Base-by-base conservation (phyloP, 805 yeast genomes). In the Lachancea mirantina region DNA sequence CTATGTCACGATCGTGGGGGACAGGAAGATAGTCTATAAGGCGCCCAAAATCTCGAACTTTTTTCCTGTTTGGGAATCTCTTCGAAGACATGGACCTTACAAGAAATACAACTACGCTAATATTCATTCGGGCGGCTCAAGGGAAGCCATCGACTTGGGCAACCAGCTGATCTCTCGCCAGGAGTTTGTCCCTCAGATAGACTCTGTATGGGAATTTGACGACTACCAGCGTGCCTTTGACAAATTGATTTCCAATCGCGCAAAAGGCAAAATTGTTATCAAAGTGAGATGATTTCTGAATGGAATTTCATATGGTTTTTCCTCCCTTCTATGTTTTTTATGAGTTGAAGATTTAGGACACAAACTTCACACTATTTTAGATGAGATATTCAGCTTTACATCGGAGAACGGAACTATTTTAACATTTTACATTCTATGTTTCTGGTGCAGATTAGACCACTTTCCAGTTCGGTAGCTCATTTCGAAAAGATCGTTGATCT, bases 211-310 rank as follows among this genome's bases (percentile, higher is more conserved):
- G 39, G 50, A 63, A 9, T 66, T 78, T 41, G 67, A 61, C 2
- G 69, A 79, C 11, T 72, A 52, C 40, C 41, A 65, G 28, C 50
- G 60, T 6, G 92, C 85, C 1, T 51, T 70, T 27, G 68, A 69
- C 6, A 61, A 59, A 40, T 50, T 79, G 18, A 52, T 51, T 6
- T 52, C 64, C 19, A 68, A 72, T 36, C 59, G 52, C 28, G 76
- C 78, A 0, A 64, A 63, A 32, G 94, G 94, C 22, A 83, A 83
- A 53, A 63, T 80, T 19, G 68, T 83, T 8, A 23, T 61, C 13
- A 38, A 35, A 31, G 23, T 50, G 6, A 24, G 44, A 32, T 35
- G 26, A 32, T n/a, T 23, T 23, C 5, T 23, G 25, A 5, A 11
- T 23, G 6, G 6, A 23, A 7, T 23, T 23, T 7, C 5, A 6